Base-by-base conservation (phyloP, 257 asterid genomes). In the Jaltomata sinuosa region DNA sequence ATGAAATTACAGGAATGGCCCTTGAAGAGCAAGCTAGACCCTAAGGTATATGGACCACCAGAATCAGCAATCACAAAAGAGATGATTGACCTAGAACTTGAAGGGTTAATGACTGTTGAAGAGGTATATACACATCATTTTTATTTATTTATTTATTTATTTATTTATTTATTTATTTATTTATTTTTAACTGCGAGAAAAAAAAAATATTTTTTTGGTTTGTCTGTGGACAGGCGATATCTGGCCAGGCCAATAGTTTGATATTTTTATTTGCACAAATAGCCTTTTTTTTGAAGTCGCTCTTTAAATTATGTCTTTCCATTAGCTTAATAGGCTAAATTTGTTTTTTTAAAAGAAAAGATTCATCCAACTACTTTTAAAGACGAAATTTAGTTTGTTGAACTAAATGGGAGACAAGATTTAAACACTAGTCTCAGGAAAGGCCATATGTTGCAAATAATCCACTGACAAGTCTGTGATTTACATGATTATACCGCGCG, bases 1-100 rank as follows among this genome's bases (percentile, higher is more conserved):
- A n/a, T n/a, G n/a, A n/a, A n/a, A n/a, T n/a, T n/a, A 6, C 74
- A 94, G 99, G 97, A 95, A 86, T 93, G 94, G 94, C 98, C 99
- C 16, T 12, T 94, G 86, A 94, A 89, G 89, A 95, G 99, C 84
- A 81, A 83, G 15, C 93, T 95, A 4, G 99, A 95, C 71, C 93
- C 97, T 3, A 77, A 65, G 59, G 91, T 89, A 53, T 94, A 94
- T 55, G 98, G 98, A n/a, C 92, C 98, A 59, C 85, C 90, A 31
- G 96, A 94, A 79, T 95, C 97, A 47, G 92, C 87, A 54, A 88
- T 95, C 71, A 92, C 96, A 11, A 87, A 64, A 42, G 89, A 91
- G 87, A 6, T 88, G n/a, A 82, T 94, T 27, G 95, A 93, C 81
- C 1, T 78, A 67, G 90, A 89, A 67, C 90, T 93, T 47, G 69